Evolutionary conservation across 2,329 filamentous ascomycete species (phyloP), one percentile per base, ranked within the genome.

Genomic region (Pseudogymnoascus sp.): DNA sequence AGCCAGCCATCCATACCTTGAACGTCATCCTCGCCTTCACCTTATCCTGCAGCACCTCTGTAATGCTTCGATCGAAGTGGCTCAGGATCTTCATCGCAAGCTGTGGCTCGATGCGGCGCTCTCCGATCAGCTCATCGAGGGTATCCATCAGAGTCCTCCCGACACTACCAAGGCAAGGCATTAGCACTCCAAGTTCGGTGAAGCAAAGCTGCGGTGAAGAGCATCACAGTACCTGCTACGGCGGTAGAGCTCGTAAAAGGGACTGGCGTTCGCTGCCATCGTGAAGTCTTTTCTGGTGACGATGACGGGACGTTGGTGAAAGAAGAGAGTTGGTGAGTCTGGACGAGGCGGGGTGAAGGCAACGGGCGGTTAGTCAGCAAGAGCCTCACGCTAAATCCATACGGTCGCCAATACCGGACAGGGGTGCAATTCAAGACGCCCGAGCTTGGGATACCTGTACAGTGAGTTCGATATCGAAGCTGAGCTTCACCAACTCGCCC

Each of bases 1-100:
- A 19, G 19, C 19, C 53, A 24, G 16, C 14, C 61, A 61, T 63
- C 69, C 75, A 74, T 79, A 96, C 93, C 90, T 99, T 99, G 82
- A 99, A 99, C 3, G 88, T 90, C 75, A 98, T 78, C 60, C 93
- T 86, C 24, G 91, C 86, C 78, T 96, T 96, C 70, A 99, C 95
- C 74, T 91, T 95, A 63, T 96, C 93, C 65, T 91, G 89, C 38
- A 99, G 81, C 19, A 93, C 90, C 72, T 97, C 92, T 14, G 95
- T 90, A 62, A 99, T 92, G 50, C 90, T 89, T 71, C 92, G 89
- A 78, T 99, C 95, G 76, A 98, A 99, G 78, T 96, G 96, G 70
- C 88, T 87, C 66, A 99, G 85, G 68, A 99, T 96, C 83, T 96
- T 96, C 91, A 99, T 98, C 60, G 95, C 95, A 50, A 99, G 86